phyloP scores from a whole-genome alignment of 179 eudicot genomes.

The Beta corolliflora region DNA sequence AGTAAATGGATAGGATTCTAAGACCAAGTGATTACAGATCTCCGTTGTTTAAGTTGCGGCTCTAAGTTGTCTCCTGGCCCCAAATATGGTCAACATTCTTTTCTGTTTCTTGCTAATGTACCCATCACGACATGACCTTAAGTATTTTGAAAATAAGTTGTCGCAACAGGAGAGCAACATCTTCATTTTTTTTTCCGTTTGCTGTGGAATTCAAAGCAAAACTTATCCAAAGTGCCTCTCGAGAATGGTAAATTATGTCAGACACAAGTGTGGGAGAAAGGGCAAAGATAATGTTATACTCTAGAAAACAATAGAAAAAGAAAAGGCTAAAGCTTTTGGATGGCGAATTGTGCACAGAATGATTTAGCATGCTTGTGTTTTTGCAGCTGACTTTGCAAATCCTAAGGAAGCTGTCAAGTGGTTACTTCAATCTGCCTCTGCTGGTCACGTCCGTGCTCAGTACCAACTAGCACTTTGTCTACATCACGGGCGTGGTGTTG shows the following conservation, averaged over 20 bases:
- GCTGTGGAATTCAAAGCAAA: background rate
- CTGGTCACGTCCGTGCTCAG: constrained; percentile 87
- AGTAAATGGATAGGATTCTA: background rate
- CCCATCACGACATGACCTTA: background rate
- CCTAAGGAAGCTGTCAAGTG: constrained; percentile 68
- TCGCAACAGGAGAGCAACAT: background rate
- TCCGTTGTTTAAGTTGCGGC: background rate
- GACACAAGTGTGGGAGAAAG: background rate
- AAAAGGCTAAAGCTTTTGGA: background rate
- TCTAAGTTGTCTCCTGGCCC: background rate
- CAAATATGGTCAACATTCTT: background rate
- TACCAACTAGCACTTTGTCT: constrained; percentile 88
- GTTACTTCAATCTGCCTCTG: constrained; percentile 61
- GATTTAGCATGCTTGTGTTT: constrained; percentile 16
- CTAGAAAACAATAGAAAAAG: background rate
- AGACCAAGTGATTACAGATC: background rate
- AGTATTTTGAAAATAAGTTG: background rate
- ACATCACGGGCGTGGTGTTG: constrained; percentile 69
- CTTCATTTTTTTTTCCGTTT: background rate
- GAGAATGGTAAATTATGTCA: background rate
- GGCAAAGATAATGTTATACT: background rate
- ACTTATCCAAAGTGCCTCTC: background rate
- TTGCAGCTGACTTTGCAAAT: constrained; percentile 66
- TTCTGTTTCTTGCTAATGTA: background rate
- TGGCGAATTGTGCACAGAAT: background rate